These are phyloP conservation scores for Cryptococcus sp. DNA, from an alignment of 1,284 basidiomycete genomes.

Conservation along the genomic window DNA sequence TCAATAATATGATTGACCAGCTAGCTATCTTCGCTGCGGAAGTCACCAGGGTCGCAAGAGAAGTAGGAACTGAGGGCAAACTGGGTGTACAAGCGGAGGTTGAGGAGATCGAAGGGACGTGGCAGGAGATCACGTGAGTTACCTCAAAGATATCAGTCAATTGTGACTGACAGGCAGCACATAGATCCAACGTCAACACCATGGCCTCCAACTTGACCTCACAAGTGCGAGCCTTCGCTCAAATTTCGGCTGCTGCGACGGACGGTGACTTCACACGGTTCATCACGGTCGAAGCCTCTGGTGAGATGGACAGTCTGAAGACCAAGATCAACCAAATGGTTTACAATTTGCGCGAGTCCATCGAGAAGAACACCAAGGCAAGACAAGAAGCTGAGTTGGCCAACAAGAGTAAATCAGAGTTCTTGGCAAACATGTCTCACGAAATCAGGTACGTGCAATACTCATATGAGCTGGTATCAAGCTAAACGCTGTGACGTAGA, in stretches of 20 bases:
- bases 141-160: conserved; percentile 11
- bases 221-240: conserved; percentile 98
- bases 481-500: conserved; percentile 53
- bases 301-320: conserved; percentile 99
- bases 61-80: conserved; percentile 95
- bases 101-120: conserved; percentile 94
- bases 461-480: background rate
- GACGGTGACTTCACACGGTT: conserved; percentile 99
- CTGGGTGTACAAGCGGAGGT: conserved; percentile 97
- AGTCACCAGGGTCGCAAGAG: conserved; percentile 91
- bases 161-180: background rate
- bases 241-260: conserved; percentile 97
- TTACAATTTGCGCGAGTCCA: conserved; percentile 92
- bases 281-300: conserved; percentile 97
- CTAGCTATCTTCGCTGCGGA: conserved; percentile 91
- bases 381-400: conserved; percentile 96
- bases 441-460: conserved; percentile 73
- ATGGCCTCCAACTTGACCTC: conserved; percentile 96
- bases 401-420: conserved; percentile 95
- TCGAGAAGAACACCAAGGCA: conserved; percentile 98
- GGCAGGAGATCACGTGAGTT: conserved; percentile 96
- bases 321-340: conserved; percentile 93
- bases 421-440: conserved; percentile 97
- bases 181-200: conserved; percentile 82
- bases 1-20: conserved; percentile 95